phyloP scores from a whole-genome alignment of 2,329 filamentous ascomycete species.

The Ophiostoma perfectum region DNA sequence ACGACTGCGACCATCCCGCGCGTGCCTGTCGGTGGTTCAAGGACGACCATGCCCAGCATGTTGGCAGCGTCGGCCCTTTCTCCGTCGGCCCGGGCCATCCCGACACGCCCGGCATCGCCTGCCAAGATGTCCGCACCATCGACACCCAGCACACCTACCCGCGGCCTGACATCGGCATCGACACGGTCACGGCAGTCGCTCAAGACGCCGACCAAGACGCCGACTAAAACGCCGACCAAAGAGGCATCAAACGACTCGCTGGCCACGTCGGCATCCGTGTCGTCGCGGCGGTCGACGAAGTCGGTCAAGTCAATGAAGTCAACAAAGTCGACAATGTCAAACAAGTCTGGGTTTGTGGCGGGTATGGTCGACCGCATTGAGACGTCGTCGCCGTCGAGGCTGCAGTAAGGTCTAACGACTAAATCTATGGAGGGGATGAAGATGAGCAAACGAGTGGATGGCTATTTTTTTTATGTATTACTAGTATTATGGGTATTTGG shows the following conservation, averaged over 20 bases:
- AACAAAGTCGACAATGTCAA: constrained; percentile 13
- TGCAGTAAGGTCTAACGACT: neutral
- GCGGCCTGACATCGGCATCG: too few species aligned
- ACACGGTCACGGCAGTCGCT: neutral
- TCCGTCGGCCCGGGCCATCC: neutral
- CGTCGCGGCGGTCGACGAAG: neutral
- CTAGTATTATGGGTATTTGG: neutral
- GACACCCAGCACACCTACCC: too few species aligned
- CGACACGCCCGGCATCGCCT: constrained; percentile 6
- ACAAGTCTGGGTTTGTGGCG: constrained; percentile 36
- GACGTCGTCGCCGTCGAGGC: constrained; percentile 25
- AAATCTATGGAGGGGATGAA: neutral
- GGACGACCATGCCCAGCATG: neutral
- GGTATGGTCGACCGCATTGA: constrained; percentile 55
- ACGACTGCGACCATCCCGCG: neutral
- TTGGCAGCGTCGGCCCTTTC: neutral
- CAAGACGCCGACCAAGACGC: constrained; percentile 13
- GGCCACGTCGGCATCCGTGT: neutral
- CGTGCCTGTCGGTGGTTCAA: neutral
- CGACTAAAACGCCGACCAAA: neutral
- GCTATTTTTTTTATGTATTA: neutral
- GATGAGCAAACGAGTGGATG: neutral
- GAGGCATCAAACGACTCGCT: constrained; percentile 14
- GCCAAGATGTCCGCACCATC: neutral
- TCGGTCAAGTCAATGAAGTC: constrained; percentile 29